phyloP scores from a whole-genome alignment of 169 alveolate species.

The Plasmodium gaboni region DNA sequence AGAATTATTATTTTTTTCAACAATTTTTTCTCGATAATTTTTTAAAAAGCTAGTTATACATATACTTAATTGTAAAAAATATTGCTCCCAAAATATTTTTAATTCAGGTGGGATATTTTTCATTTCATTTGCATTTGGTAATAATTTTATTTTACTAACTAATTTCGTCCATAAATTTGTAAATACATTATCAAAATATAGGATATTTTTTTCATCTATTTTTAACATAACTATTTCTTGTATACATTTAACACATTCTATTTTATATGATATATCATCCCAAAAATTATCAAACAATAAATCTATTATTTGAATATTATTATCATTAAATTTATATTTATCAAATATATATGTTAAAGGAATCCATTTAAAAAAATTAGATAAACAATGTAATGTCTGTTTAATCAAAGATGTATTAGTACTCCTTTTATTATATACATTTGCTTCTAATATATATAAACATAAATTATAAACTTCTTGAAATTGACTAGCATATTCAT shows the following conservation, averaged over 20 bases:
- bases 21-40: slow-evolving; percentile 81
- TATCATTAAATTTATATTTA: slow-evolving; percentile 83
- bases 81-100: slow-evolving; percentile 90
- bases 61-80: slow-evolving; percentile 88
- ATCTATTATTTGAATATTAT: slow-evolving; percentile 82
- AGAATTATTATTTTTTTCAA: slow-evolving; percentile 77
- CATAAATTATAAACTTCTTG: slow-evolving; percentile 91
- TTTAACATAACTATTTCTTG: slow-evolving; percentile 93
- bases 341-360: slow-evolving; percentile 95
- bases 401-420: slow-evolving; percentile 89
- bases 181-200: slow-evolving; percentile 80
- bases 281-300: slow-evolving; percentile 92
- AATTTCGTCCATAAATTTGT: slow-evolving; percentile 87
- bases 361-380: slow-evolving; percentile 95
- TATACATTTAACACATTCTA: slow-evolving; percentile 93
- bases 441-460: slow-evolving; percentile 91
- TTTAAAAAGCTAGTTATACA: slow-evolving; percentile 87
- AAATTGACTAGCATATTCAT: slow-evolving; percentile 86
- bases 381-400: slow-evolving; percentile 93
- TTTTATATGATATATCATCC: slow-evolving; percentile 90
- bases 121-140: slow-evolving; percentile 90
- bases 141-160: slow-evolving; percentile 83
- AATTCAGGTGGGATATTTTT: slow-evolving; percentile 84
- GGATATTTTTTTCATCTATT: slow-evolving; percentile 82
- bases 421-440: slow-evolving; percentile 86